Evolutionary conservation across 345 rosid species (phyloP), one percentile per base, ranked within the genome.

Genomic region (Microcos paniculata): DNA sequence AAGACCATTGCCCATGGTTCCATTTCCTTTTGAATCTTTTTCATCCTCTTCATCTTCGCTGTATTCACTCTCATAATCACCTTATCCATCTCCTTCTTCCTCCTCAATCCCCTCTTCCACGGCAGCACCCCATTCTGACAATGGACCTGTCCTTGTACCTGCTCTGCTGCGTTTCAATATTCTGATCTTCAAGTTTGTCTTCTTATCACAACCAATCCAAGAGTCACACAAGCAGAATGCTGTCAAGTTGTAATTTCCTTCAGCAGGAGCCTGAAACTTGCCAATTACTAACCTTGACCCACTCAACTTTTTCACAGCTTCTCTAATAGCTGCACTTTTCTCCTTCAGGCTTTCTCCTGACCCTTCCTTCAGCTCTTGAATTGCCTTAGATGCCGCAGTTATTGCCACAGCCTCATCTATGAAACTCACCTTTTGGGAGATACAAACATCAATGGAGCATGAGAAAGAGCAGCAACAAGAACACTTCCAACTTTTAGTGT

Each of bases 351-450:
- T 89, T 24, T 89, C 95, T 55, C 99, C 98, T 4, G 94, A 90
- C 23, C 97, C 97, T 84, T 96, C 64, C 35, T 71, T 71, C 63
- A 71, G 55, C 63, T 35, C 64, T 56, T 71, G 63, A 55, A 71
- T 40, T 15, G 48, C 62, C 55, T 92, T 96, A 3, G 98, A 94
- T 57, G 99, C 99, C 18, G 90, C 90, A 1, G 91, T 67, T 72
- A 88, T 74, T 53, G 99, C 96, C 18, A 88, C 93, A 40, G 88
- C 85, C 83, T 96, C 98, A 61, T 96, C 99, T 96, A 94, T 81
- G 88, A 96, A 96, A 81, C 88, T 93, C n/a, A 94, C 92, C 89
- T 92, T 96, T 77, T 94, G 97, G 70, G 90, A 96, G 79, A 92
- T 90, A 98, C 99, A 96, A 6, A 90, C 96, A 59, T 86, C 86